Base-by-base conservation (phyloP, 2,329 filamentous ascomycete species). In the Trichoderma aggressivum region DNA sequence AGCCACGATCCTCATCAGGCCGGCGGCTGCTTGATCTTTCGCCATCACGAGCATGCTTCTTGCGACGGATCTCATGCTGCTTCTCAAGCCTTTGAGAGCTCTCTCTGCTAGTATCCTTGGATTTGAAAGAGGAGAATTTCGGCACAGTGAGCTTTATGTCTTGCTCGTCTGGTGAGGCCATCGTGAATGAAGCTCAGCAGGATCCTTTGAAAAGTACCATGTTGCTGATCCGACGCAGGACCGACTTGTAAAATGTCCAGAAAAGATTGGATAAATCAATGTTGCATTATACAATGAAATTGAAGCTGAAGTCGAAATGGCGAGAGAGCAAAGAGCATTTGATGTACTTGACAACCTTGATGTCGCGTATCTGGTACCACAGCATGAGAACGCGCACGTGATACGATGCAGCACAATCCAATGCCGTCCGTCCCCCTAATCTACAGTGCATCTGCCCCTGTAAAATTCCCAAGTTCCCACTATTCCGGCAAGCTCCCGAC, bases 81-180 rank as follows among this genome's bases (percentile, higher is more conserved):
- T 36, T 75, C 34, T 74, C 73, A 34, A 73, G 11, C 18, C 71
- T 43, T 12, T 10, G 66, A 14, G 76, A 68, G 21, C 47, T 47
- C 72, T 85, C 86, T 72, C 86, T 64, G 66, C 39, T 62, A 0
- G 76, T n/a, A 12, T 73, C 74, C 26, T 77, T 79, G 43, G 87
- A 64, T 74, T 87, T 90, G 83, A 94, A 95, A 73, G 92, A 94
- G 24, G 88, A 85, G 77, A 95, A 94, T 75, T 90, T 94, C 7
- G 92, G 92, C 6, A 76, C 75, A 18, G 75, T 78, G 34, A 77
- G 53, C 12, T 75, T 73, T 10, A 53, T 10, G 21, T 66, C 30
- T 32, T 63, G 58, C 21, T 32, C 59, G 59, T 70, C 59, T 63
- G 18, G 36, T 16, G 67, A 63, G 10, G 67, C 59, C 67, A 70